Evolutionary conservation across 2,329 filamentous ascomycete species (phyloP).

Genomic region (Curvularia verruculosa): DNA sequence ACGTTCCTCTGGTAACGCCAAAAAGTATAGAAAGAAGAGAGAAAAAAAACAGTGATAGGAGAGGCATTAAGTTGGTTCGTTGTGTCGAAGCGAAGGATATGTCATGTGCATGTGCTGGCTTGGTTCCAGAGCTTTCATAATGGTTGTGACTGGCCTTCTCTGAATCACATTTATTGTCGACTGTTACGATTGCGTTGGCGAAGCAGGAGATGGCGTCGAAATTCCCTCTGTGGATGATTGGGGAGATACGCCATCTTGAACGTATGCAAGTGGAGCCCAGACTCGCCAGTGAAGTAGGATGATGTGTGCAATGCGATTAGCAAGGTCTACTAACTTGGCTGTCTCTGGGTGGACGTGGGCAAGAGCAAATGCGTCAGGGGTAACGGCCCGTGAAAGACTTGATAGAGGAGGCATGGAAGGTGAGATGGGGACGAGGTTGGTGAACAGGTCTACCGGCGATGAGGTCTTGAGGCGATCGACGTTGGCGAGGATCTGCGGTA

Average conservation of each 20-base stretch:
- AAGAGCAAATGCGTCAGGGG: conserved; percentile 32
- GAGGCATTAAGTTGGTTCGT: not conserved
- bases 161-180: not conserved
- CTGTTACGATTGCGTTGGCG: not conserved
- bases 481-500: conserved; percentile 35
- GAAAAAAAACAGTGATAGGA: not conserved
- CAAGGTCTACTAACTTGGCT: conserved; percentile 66
- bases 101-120: not conserved
- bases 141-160: not conserved
- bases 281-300: conserved; percentile 88
- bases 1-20: not conserved
- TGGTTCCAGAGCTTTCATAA: not conserved
- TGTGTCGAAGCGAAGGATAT: conserved; percentile 6
- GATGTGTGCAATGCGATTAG: conserved; percentile 80
- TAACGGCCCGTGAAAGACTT: conserved; percentile 24
- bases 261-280: conserved; percentile 79
- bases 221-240: not conserved
- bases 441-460: conserved; percentile 54
- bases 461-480: conserved; percentile 42
- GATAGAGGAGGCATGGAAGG: conserved; percentile 20
- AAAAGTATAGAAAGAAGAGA: not conserved
- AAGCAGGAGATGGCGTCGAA: not conserved
- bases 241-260: conserved; percentile 25
- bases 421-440: conserved; percentile 44
- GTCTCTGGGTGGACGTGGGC: conserved; percentile 19